Evolutionary conservation across 441 rosid species (phyloP), one percentile per base, ranked within the genome.

Genomic region (Lepidium campestre): DNA sequence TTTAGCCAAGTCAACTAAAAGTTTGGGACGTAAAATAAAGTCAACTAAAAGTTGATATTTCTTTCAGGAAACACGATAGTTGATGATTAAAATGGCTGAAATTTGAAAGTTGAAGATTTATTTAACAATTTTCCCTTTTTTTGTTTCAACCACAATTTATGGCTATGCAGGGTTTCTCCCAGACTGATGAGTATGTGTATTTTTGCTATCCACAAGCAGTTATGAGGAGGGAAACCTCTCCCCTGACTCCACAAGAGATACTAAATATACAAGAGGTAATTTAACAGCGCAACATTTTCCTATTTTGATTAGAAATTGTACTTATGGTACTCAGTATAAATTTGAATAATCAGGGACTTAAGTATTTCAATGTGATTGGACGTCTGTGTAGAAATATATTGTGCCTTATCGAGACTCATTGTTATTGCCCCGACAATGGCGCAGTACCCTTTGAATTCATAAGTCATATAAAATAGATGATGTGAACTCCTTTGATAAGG

Each of bases 361-460:
- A 75, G 82, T 75, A 77, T 67, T 92, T 81, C 81, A 95, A 83
- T 80, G 77, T 42, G 99, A 95, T 75, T 95, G 98, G 97, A 88
- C 78, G 82, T 90, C 90, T 27, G 85, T 95, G 29, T 90, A 98
- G 89, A 86, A 81, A 87, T 86, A 83, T 76, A 46, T 82, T 37
- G 89, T 95, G 67, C 99, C 96, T 22, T 81, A 92, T 74, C 81
- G 97, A 75, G 98, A 95, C 77, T 97, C 98, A 75, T 81, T 96
- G 52, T 76, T 79, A 59, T 79, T 95, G 67, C 90, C 89, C 41
- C 82, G 97, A 45, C 99, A 95, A 65, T 88, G 84, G 93, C 93
- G 95, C 60, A 83, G 78, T 72, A 95, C 99, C 78, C 80, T 88
- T 79, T 98, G 99, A 75, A 90, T 87, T 73, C 98, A 88, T 78